These are phyloP conservation scores for Dunaliella sp. DNA, from an alignment of 139 green algal genomes.

Conservation along the genomic window DNA sequence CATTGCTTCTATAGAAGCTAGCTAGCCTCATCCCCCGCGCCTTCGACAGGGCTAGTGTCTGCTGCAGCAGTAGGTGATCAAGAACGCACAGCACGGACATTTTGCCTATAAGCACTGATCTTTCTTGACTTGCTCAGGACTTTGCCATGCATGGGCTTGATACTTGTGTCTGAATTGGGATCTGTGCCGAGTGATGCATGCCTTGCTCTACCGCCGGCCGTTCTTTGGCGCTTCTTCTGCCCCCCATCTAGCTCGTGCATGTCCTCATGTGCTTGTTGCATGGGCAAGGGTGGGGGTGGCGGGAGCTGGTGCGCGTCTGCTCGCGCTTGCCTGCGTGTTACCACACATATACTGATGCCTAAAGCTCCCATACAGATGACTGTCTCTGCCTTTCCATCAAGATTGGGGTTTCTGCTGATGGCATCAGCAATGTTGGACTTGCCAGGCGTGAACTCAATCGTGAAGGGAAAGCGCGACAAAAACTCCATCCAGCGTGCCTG, in stretches of 20 bases:
- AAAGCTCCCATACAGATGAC: background rate
- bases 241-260: too few species aligned
- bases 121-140: too few species aligned
- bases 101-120: too few species aligned
- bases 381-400: background rate
- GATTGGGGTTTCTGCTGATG: conserved; percentile 22
- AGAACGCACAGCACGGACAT: too few species aligned
- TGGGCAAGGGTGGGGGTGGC: background rate
- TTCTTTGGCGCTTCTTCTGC: too few species aligned
- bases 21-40: background rate
- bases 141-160: too few species aligned
- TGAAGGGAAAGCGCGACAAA: conserved; percentile 17
- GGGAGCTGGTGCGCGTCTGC: background rate
- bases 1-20: too few species aligned
- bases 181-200: too few species aligned
- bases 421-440: conserved; percentile 46
- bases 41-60: background rate
- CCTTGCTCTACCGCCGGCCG: too few species aligned
- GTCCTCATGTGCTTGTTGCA: too few species aligned
- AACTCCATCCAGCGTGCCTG: conserved; percentile 29
- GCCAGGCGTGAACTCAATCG: conserved; percentile 33
- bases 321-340: background rate
- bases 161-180: too few species aligned
- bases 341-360: background rate
- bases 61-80: background rate